Evolutionary conservation across 768 basidiomycete species (phyloP), one percentile per base, ranked within the genome.

Genomic region (Mrakia frigida): DNA sequence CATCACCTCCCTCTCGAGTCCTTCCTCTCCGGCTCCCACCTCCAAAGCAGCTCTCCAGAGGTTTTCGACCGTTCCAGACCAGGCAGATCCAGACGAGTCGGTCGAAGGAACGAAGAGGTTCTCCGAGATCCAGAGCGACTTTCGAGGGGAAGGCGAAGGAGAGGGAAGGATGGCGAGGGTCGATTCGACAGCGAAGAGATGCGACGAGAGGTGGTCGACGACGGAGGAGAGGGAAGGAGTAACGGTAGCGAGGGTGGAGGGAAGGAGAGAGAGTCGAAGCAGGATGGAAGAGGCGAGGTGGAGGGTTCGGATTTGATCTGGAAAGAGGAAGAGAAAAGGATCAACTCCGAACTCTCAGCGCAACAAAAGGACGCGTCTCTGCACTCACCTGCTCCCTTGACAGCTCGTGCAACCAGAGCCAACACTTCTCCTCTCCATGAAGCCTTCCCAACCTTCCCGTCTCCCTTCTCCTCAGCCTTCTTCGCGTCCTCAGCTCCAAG

Each of bases 31-130:
- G 31, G 65, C 76, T 1, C 82, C 77, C 9, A 84, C 74, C 1
- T 80, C 78, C 88, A 89, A 89, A 28, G 85, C 80, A 0, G 84
- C 85, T 65, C 85, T 84, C 89, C 89, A 90, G 16, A 92, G 85
- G 31, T 80, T 80, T 79, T 90, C 88, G 2, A 90, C 86, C 28
- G 83, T 83, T 33, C 80, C 80, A 0, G 88, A 88, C 88, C 89
- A 90, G 2, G 81, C 74, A 6, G 50, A 33, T 23, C 65, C 33
- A n/a, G 46, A 11, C 28, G 43, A 39, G 31, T 14, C 28, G 59
- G 13, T 28, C 31, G 71, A 28, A 37, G 70, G 39, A 23, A 33
- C 81, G 76, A 28, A 87, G 80, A 7, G 84, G 77, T 84, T 80
- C 25, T 79, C 35, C 28, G 63, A 59, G 16, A 61, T 39, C 43